Evolutionary conservation across 345 rosid genomes (phyloP).

Genomic region (Rhizophora mangle): DNA sequence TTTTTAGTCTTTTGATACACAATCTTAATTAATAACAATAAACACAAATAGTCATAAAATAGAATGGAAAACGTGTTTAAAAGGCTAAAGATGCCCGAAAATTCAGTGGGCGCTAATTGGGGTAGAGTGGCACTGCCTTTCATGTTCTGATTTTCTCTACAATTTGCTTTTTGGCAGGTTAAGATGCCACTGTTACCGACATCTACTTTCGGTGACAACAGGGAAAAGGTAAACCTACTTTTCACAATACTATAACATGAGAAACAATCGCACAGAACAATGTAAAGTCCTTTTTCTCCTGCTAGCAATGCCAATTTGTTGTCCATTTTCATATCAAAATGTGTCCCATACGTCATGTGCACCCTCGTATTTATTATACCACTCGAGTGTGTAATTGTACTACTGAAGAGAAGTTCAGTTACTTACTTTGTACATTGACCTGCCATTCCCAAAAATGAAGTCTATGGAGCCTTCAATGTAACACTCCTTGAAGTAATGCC

Average conservation of each 20-base stretch:
- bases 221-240: constrained; percentile 16
- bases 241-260: background rate
- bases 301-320: background rate
- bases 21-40: too few species aligned
- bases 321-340: constrained; percentile 9
- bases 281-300: constrained; percentile 22
- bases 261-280: background rate
- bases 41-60: too few species aligned
- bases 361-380: too few species aligned
- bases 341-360: too few species aligned
- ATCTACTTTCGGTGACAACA: constrained; percentile 7
- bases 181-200: constrained; percentile 17
- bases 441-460: constrained; percentile 92
- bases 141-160: background rate
- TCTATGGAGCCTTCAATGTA: constrained; percentile 93
- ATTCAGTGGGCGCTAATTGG: too few species aligned
- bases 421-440: constrained; percentile 85
- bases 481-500: constrained; percentile 88
- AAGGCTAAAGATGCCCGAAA: too few species aligned
- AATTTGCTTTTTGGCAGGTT: constrained; percentile 11
- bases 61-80: too few species aligned
- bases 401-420: too few species aligned
- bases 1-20: too few species aligned
- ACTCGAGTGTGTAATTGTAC: too few species aligned
- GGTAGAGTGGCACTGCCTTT: background rate